Evolutionary conservation across 2,329 filamentous ascomycete species (phyloP), one percentile per base, ranked within the genome.

Genomic region (Pseudocercospora musae): DNA sequence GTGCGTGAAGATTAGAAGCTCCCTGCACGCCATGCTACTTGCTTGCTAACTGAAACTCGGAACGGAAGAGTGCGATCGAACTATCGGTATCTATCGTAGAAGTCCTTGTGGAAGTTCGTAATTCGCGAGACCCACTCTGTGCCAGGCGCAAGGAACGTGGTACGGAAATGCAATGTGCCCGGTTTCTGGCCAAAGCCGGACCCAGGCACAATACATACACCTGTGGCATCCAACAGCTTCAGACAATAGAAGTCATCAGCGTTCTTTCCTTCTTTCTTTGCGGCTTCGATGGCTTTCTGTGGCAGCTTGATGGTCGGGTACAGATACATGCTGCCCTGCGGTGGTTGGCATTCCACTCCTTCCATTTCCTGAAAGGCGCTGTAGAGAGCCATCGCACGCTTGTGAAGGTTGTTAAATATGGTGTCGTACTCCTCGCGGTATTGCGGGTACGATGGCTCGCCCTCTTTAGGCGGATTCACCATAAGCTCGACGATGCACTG

Each of bases 321-420:
- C 72, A 99, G 89, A 81, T 99, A 99, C 95, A 99, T 99, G 75
- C 90, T 89, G 64, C 95, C 95, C 84, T 96, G 90, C 60, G 95
- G 95, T 70, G 87, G 84, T 72, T 90, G 89, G 79, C 93, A 96
- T 76, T 93, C 86, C 62, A 99, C 94, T 62, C 95, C 95, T 78
- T 98, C 94, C 95, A 99, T 98, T 75, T 92, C 81, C 77, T 87
- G 82, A 79, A 99, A 99, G 27, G 94, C 93, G 72, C 92, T 85
- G 79, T 96, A 95, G 55, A 99, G 84, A 6, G 95, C 93, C 62
- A 82, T 85, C 42, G 95, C 95, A 68, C 95, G 89, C 77, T 90
- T 80, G 73, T 87, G 86, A 62, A 99, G 84, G 55, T 91, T 90
- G 58, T 88, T 79, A 77, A 87, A 92, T 77, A 97, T 97, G 71